Evolutionary conservation across 331 rosid species (phyloP), one percentile per base, ranked within the genome.

Genomic region (Erythrophleum ivorense): DNA sequence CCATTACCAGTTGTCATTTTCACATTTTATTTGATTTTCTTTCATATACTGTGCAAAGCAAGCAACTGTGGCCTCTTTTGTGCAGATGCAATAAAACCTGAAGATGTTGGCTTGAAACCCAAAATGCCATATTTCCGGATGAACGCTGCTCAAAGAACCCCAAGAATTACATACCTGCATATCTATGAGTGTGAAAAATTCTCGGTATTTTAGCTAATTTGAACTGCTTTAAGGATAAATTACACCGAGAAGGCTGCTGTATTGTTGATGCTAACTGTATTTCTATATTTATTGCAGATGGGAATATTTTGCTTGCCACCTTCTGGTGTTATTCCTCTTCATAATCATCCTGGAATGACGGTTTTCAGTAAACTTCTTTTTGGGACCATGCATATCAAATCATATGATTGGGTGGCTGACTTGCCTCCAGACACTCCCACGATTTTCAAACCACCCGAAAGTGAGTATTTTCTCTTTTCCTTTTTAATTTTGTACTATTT

Each of bases 331-430:
- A 77, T 95, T 81, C 98, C 98, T 9, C 98, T 95, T 82, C 98
- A 95, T 71, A 95, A 95, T 83, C 98, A 95, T 81, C 98, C 98
- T 0, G 98, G 91, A 78, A 95, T 95, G 98, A 95, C 98, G 3
- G 98, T 95, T 77, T 95, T 95, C 48, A 88, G 98, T 36, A 95
- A 95, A 82, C 92, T 95, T 73, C 90, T 95, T 7, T 90, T 93
- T n/a, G 98, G 98, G 78, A 91, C 93, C 2, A 90, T 95, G 98
- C 97, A 95, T 84, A 90, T 95, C 82, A 91, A 95, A 79, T 89
- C 98, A 5, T 95, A 93, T 82, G 98, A 95, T 67, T 95, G 98
- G 98, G 93, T 74, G 41, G 83, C 7, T 50, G 92, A 84, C 81
- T 80, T 52, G 18, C 87, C 88, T 21, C 64, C 63, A 10, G 67